Base-by-base conservation (phyloP, 2,329 filamentous ascomycete genomes). In the Fusarium sp. region DNA sequence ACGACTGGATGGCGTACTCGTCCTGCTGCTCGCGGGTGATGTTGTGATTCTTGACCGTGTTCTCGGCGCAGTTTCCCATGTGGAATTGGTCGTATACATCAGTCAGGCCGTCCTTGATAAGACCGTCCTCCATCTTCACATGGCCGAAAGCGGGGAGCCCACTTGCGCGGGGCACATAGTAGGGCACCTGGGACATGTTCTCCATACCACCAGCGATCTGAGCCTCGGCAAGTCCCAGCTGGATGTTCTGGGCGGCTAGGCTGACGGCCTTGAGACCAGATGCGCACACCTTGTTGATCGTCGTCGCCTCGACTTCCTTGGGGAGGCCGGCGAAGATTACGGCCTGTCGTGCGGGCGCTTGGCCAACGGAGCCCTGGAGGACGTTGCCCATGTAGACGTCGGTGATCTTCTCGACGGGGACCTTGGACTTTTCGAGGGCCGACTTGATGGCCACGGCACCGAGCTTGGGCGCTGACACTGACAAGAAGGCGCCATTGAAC, bases 361-460 rank as follows among this genome's bases (percentile, higher is more conserved):
- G 96, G 49, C 96, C 96, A 6, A 96, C 87, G 16, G 87, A 87
- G 46, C 86, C 95, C 79, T 93, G 90, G 40, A 98, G 86, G 9
- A 98, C 96, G 76, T 97, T 97, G 77, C 96, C 96, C 92, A 98
- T 97, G 83, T 98, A 98, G 14, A 98, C 93, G 81, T 97, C 92
- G 69, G 90, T 91, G 76, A 98, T 93, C 77, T 91, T 91, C 33
- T 90, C 89, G 57, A 89, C 80, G 2, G 96, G 94, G 6, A 98
- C 87, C 70, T 89, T 90, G 57, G 94, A 96, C 81, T 96, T 97
- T 73, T 90, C 87, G 58, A 99, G 81, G 27, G 96, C 96, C 50
- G 93, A 91, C 80, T 94, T 96, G 83, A 99, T 98, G 63, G 94
- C 96, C 14, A 90, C 89, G 29, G 95, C 93, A 72, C 93, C 96